Base-by-base conservation (phyloP, 208 protist genomes). In the Herpetomonas tarakana region DNA sequence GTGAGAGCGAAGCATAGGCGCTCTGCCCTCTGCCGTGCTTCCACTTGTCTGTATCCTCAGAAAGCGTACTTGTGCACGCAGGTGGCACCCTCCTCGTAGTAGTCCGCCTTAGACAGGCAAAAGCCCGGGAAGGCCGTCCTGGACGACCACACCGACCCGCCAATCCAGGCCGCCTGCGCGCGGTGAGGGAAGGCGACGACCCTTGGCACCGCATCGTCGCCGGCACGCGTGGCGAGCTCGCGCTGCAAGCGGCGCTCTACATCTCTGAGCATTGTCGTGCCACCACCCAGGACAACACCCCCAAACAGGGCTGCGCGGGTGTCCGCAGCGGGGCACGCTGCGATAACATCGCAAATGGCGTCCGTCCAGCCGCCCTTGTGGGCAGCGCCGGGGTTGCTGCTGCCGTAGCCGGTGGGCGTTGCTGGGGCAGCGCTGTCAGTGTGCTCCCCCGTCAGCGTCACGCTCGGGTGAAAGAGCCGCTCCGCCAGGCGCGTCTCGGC, bases 211-310 rank as follows among this genome's bases (percentile, higher is more conserved):
- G 58, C 22, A 86, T 75, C 27, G 26, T 38, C 35, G 9, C 53
- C 61, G 24, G 27, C 51, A 28, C 47, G 65, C 41, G 29, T 27
- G 27, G 51, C 73, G 45, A 97, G 69, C 29, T 95, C 89, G 7
- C 64, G 74, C 62, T 91, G 87, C 38, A 96, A 52, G 2, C 91
- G 84, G 39, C 93, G 64, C 50, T 93, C 86, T 16, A 92, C 60
- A 22, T 81, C 77, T 11, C 58, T 55, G 27, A 97, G 57, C 55
- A 93, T 74, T n/a, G 94, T 97, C 19, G 82, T 95, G 18, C 98
- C 98, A 38, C 97, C 97, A 35, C 92, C 94, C 2, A 99, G 76
- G 16, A 99, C 84, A 35, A 99, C 86, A 59, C 93, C 97, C 2
- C 52, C 52, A 65, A 92, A 98, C 0, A 99, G 69, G 2, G 56